Evolutionary conservation across 2,329 filamentous ascomycete genomes (phyloP), one percentile per base, ranked within the genome.

Genomic region (Paraphoma sp.): DNA sequence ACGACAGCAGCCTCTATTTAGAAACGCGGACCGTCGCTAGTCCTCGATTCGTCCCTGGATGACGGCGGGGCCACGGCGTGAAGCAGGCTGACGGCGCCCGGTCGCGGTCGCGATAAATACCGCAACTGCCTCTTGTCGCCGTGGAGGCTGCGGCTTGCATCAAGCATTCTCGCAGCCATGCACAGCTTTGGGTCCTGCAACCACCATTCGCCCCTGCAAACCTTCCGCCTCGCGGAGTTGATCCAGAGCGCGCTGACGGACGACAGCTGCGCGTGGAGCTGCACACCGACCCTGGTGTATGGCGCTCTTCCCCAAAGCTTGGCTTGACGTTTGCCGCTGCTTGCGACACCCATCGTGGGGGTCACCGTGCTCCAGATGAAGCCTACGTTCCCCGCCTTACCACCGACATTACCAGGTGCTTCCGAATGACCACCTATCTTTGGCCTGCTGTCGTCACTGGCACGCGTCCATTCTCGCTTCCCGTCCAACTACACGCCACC

Each of bases 291-390:
- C 31, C 51, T 49, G 36, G 60, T 23, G 36, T 45, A 23, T 38
- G 46, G 51, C 45, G 44, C 43, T 56, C 44, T 54, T 40, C 29
- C 16, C 45, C 50, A 60, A 59, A 57, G 53, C 56, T 54, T 59
- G 52, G 44, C 53, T 50, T 31, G 44, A 51, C 45, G 44, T 54
- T 58, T 59, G 51, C 54, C 54, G 57, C 65, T 55, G 53, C 52
- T 60, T 56, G 54, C 59, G 60, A 62, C 48, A 45, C 41, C 38
- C 36, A 51, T 49, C 43, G 58, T 58, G 57, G 60, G 62, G 59
- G 61, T 56, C 48, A 43, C 36, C 11, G 40, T 42, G 2, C 40
- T n/a, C 40, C 40, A 42, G 40, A 14, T n/a, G 40, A 42, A 17
- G 8, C 40, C 8, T 17, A 11, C 40, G 11, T 17, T 42, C 40